Conservation (phyloP, 306 rosid species). For the Vigna radiata region DNA sequence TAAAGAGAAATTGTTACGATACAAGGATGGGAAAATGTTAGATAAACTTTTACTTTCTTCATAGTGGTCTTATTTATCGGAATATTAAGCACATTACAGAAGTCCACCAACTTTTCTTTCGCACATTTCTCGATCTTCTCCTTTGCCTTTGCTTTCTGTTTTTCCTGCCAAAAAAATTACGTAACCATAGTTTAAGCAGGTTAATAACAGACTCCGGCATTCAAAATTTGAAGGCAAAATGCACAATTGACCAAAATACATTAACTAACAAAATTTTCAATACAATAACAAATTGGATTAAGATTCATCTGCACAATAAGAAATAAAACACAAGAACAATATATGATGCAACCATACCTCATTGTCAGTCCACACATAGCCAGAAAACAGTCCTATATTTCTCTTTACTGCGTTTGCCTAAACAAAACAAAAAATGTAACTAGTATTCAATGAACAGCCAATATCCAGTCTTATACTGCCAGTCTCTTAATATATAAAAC, state of each 20-base stretch:
- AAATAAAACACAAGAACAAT: not conserved
- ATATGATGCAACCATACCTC: conserved; percentile 58
- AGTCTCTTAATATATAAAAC: not conserved
- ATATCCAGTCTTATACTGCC: not conserved
- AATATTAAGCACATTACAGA: conserved; percentile 81
- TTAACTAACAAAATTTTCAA: not conserved
- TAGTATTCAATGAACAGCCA: conserved; percentile 25
- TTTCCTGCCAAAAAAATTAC: conserved; percentile 57
- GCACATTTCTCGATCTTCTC: conserved; percentile 84
- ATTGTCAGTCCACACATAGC: conserved; percentile 85
- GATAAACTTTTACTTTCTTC: conserved; percentile 62
- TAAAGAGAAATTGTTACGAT: not conserved
- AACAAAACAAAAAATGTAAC: conserved; percentile 36
- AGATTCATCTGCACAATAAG: not conserved
- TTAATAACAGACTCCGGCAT: conserved; percentile 5
- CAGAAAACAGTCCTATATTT: conserved; percentile 83
- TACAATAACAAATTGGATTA: not conserved
- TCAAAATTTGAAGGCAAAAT: not conserved
- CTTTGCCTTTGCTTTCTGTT: conserved; percentile 68
- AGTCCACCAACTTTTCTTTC: conserved; percentile 80
- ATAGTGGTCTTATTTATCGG: conserved; percentile 60
- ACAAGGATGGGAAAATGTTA: not conserved
- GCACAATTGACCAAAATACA: not conserved
- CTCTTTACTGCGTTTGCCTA: conserved; percentile 71
- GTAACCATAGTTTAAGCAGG: conserved; percentile 14